Evolutionary conservation across 441 rosid species (phyloP).

Genomic region (Cnidoscolus chayamansa): DNA sequence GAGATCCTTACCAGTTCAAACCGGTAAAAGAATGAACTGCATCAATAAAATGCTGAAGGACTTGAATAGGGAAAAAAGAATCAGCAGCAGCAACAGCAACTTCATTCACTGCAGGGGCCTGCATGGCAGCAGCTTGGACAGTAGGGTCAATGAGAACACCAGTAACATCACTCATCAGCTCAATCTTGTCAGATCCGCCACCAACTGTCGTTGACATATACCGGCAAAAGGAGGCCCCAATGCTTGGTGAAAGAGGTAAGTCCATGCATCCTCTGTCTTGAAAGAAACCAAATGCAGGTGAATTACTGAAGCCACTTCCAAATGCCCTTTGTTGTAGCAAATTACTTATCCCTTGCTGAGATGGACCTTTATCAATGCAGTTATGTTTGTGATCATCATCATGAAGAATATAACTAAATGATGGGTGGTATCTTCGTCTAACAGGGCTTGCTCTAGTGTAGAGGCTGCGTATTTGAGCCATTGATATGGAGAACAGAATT

Average conservation of each 20-base stretch:
- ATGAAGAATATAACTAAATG: conserved; percentile 37
- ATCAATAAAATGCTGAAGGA: conserved; percentile 68
- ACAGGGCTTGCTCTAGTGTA: conserved; percentile 42
- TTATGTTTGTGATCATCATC: conserved; percentile 37
- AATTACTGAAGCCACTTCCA: conserved; percentile 30
- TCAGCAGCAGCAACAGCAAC: conserved; percentile 84
- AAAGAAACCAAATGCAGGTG: conserved; percentile 27
- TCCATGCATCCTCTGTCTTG: conserved; percentile 28
- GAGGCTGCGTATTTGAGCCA: conserved; percentile 58
- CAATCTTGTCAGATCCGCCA: conserved; percentile 53
- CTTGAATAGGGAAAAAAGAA: conserved; percentile 56
- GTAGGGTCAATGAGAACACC: conserved; percentile 52
- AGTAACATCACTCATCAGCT: conserved; percentile 49
- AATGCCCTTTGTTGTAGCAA: conserved; percentile 38
- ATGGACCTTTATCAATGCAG: conserved; percentile 23
- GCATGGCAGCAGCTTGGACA: conserved; percentile 46
- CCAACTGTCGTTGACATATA: conserved; percentile 58
- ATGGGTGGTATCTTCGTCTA: conserved; percentile 35
- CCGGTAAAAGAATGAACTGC: conserved; percentile 64
- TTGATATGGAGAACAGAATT: conserved; percentile 18
- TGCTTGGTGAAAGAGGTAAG: conserved; percentile 31
- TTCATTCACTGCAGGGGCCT: conserved; percentile 59
- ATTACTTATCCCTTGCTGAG: conserved; percentile 28
- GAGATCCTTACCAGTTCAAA: conserved; percentile 55
- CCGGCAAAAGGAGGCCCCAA: conserved; percentile 47